Evolutionary conservation across 2,329 filamentous ascomycete genomes (phyloP).

Genomic region (Trichoderma atroviride): DNA sequence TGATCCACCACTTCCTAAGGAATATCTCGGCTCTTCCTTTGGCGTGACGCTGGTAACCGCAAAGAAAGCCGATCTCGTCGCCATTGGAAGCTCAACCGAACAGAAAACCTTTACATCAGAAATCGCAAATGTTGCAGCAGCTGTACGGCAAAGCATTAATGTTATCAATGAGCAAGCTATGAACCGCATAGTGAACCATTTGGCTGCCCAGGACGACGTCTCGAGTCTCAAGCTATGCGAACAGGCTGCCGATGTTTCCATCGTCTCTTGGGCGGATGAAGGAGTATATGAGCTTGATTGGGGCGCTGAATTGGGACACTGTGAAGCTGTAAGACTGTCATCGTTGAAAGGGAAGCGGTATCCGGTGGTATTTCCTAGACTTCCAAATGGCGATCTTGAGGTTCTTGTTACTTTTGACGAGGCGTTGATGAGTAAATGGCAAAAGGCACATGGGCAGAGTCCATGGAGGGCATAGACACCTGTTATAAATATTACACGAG

Average conservation of each 20-base stretch:
- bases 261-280: slow-evolving; percentile 20
- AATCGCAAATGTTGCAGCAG: slow-evolving; percentile 6
- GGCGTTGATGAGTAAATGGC: slow-evolving; percentile 1
- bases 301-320: slow-evolving; percentile 4
- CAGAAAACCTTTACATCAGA: neutral
- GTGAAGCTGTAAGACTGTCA: slow-evolving; percentile 5
- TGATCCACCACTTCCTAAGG: neutral
- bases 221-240: slow-evolving; percentile 8
- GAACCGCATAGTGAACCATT: neutral
- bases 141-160: slow-evolving; percentile 9
- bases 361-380: slow-evolving; percentile 14
- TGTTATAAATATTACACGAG: neutral
- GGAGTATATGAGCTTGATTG: slow-evolving; percentile 19
- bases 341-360: slow-evolving; percentile 15
- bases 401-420: slow-evolving; percentile 12
- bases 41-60: slow-evolving; percentile 9
- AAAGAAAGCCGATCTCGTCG: slow-evolving; percentile 8
- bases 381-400: slow-evolving; percentile 18
- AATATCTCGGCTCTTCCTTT: slow-evolving; percentile 17
- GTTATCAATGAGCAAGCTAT: neutral
- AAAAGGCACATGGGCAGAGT: neutral
- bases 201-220: neutral
- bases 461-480: slow-evolving; percentile 2
- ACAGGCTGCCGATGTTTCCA: neutral
- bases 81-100: neutral